Evolutionary conservation across 805 yeast genomes (phyloP).

Genomic region (Komagataella kurtzmanii): DNA sequence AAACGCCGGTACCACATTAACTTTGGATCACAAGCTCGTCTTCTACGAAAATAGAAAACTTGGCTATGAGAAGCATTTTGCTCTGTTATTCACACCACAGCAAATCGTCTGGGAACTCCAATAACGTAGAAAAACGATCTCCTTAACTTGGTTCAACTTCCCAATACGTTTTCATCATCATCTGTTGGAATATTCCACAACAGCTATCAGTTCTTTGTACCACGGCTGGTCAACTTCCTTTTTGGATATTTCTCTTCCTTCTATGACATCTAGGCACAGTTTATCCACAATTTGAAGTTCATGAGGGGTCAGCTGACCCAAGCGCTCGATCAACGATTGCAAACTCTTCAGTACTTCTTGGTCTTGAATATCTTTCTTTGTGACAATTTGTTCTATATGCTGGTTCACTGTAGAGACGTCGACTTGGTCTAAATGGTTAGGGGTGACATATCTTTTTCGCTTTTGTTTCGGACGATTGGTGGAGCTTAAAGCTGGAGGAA

Average conservation of each 20-base stretch:
- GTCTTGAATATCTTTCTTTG: background rate
- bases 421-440: background rate
- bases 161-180: background rate
- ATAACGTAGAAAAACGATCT: background rate
- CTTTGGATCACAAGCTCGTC: background rate
- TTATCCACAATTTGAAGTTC: background rate
- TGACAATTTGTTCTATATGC: background rate
- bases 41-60: background rate
- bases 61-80: background rate
- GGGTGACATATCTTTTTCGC: background rate
- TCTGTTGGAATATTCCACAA: background rate
- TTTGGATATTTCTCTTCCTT: background rate
- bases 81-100: background rate
- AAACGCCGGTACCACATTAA: background rate
- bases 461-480: background rate
- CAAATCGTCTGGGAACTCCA: background rate
- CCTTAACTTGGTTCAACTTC: background rate
- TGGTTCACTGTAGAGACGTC: background rate
- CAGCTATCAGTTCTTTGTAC: background rate
- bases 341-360: background rate
- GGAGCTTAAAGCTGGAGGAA: background rate
- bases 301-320: background rate
- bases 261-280: background rate
- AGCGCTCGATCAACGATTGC: background rate
- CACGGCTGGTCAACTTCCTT: background rate